phyloP scores from a whole-genome alignment of 768 basidiomycete species.

The Agaricus bisporus region DNA sequence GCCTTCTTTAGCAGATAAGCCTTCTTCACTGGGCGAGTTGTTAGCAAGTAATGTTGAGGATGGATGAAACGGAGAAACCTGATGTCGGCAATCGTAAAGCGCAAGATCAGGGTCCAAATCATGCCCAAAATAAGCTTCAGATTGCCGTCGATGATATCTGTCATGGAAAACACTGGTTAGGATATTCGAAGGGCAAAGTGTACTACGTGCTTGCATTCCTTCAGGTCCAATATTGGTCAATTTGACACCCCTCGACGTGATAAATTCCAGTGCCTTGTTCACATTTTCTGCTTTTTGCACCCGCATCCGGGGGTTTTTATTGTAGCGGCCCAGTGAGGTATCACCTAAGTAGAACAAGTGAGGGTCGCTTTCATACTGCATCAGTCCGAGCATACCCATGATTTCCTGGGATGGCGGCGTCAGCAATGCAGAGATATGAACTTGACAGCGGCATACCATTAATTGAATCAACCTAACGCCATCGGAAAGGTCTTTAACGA shows the following conservation, averaged over 20 bases:
- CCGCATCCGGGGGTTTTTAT: constrained; percentile 82
- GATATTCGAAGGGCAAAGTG: background rate
- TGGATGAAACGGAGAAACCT: constrained; percentile 49
- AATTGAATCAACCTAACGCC: constrained; percentile 94
- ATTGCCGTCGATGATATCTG: constrained; percentile 99
- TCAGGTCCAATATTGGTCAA: constrained; percentile 97
- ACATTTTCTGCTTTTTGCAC: constrained; percentile 99
- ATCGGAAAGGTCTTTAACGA: constrained; percentile 88
- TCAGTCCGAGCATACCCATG: constrained; percentile 56
- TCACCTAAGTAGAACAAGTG: constrained; percentile 48
- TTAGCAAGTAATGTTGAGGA: constrained; percentile 7
- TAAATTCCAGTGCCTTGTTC: constrained; percentile 93
- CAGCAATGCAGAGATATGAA: background rate
- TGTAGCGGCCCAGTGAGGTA: constrained; percentile 91
- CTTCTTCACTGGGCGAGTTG: constrained; percentile 71
- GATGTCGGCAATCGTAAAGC: constrained; percentile 98
- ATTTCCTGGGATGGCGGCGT: constrained; percentile 63
- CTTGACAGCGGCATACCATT: constrained; percentile 51
- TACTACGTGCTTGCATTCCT: constrained; percentile 38
- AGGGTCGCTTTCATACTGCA: background rate
- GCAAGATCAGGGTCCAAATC: constrained; percentile 98
- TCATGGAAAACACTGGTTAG: constrained; percentile 4
- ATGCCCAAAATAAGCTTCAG: constrained; percentile 96
- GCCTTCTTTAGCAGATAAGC: constrained; percentile 97
- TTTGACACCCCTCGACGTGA: constrained; percentile 89